phyloP scores from a whole-genome alignment of 2,329 filamentous ascomycete species.

The Rhexocercosporidium sp. region DNA sequence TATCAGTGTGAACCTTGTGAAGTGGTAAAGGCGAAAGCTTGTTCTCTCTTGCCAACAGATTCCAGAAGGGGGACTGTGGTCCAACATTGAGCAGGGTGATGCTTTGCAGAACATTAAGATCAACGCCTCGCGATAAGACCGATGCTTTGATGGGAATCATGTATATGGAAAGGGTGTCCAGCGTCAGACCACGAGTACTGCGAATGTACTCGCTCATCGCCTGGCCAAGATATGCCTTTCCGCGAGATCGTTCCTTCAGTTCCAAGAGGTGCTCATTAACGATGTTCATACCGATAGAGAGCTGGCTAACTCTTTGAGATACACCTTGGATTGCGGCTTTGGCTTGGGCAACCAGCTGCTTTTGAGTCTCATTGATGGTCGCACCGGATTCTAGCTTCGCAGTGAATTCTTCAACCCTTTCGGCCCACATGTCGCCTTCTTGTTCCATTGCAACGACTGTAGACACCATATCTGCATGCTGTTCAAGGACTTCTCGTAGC shows the following conservation, averaged over 20 bases:
- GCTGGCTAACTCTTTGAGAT: slow-evolving; percentile 10
- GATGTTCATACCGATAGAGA: slow-evolving; percentile 22
- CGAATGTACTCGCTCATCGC: slow-evolving; percentile 57
- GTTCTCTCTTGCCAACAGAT: slow-evolving; percentile 59
- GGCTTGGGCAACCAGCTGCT: slow-evolving; percentile 31
- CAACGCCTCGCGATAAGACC: slow-evolving; percentile 60
- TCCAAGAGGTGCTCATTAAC: slow-evolving; percentile 22
- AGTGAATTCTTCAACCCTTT: background rate
- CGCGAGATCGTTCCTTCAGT: background rate
- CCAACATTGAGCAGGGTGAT: slow-evolving; percentile 69
- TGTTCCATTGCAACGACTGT: slow-evolving; percentile 1
- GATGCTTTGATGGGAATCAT: slow-evolving; percentile 65
- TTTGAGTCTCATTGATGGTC: slow-evolving; percentile 20
- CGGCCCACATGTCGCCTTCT: slow-evolving; percentile 1
- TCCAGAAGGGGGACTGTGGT: slow-evolving; percentile 64
- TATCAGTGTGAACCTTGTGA: slow-evolving; percentile 66
- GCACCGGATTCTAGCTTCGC: background rate
- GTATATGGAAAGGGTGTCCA: slow-evolving; percentile 60
- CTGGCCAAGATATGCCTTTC: background rate
- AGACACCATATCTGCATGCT: background rate
- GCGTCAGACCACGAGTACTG: slow-evolving; percentile 60
- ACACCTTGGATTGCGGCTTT: slow-evolving; percentile 16
- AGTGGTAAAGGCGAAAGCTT: slow-evolving; percentile 56
- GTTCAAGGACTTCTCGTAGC: background rate
- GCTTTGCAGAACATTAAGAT: slow-evolving; percentile 59